Base-by-base conservation (phyloP, 129 eudicot species). In the Centella asiatica region DNA sequence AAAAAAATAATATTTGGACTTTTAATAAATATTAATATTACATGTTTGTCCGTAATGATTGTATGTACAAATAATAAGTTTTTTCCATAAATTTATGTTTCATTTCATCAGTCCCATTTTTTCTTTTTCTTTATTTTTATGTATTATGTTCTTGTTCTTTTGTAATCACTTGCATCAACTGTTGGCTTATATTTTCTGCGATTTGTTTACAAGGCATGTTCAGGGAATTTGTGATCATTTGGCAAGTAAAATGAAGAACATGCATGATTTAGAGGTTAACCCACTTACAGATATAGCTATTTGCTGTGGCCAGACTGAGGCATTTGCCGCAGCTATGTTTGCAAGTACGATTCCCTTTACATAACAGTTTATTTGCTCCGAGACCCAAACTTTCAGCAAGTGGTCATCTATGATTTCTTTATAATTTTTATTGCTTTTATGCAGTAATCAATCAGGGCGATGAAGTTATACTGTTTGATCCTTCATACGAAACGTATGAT, bases 221-320 rank as follows among this genome's bases (percentile, higher is more conserved):
- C 94, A 90, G 69, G 98, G 90, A 49, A 77, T 90, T 15, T 90
- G 98, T 54, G 85, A 90, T 48, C 53, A 64, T 49, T 76, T 93
- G 44, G 95, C 85, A 22, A 46, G 62, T 44, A 74, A 74, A 25
- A 71, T 80, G 86, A 85, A 81, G 76, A 72, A 76, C 56, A 85
- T 74, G 69, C 89, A 93, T 37, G 92, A 81, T 15, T 70, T 93
- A 75, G 84, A 72, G 60, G 74, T 82, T 74, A 83, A 93, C 57
- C 96, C 99, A 23, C 19, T 68, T 27, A 82, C 95, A 0, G 99
- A 93, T 57, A 67, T 93, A 40, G 99, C 79, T 55, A 80, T 93
- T 65, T 87, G 96, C 53, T 93, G 99, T 64, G 99, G 99, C 27
- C 96, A 93, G 75, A 75, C 99, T 0, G 99, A 93, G 77, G 99